Evolutionary conservation across 805 yeast species (phyloP).

Genomic region (Tetrapisispora namnaoensis): DNA sequence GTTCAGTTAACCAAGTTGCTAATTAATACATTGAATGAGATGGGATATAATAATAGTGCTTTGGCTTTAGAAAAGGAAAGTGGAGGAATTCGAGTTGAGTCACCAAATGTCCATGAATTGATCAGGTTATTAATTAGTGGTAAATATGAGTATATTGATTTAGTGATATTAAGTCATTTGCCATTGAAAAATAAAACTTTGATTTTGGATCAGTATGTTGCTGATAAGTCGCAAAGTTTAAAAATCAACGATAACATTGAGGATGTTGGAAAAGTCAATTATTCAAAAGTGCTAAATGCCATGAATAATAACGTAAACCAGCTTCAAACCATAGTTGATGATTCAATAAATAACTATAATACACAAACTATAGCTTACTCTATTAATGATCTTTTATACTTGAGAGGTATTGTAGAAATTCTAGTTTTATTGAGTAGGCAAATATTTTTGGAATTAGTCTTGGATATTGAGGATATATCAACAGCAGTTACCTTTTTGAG

Average conservation of each 20-base stretch:
- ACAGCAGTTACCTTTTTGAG: constrained; percentile 20
- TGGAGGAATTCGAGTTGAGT: constrained; percentile 33
- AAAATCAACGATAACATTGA: background rate
- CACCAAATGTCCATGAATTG: constrained; percentile 34
- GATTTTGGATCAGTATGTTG: background rate
- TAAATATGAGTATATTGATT: constrained; percentile 28
- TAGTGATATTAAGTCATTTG: constrained; percentile 24
- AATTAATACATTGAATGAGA: constrained; percentile 40
- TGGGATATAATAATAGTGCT: constrained; percentile 38
- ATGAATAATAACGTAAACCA: background rate
- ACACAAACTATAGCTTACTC: background rate
- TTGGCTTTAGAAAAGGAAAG: constrained; percentile 33
- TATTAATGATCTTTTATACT: background rate
- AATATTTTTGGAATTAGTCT: constrained; percentile 22
- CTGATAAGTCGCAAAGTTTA: background rate
- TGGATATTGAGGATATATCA: constrained; percentile 10
- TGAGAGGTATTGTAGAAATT: constrained; percentile 16
- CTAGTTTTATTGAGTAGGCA: constrained; percentile 20
- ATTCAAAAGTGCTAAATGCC: background rate
- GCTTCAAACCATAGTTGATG: background rate
- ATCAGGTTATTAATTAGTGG: constrained; percentile 34
- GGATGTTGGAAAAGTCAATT: background rate
- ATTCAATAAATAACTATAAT: background rate
- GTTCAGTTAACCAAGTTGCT: constrained; percentile 38
- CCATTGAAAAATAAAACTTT: constrained; percentile 20